Evolutionary conservation across 495 filamentous ascomycete species (phyloP), one percentile per base, ranked within the genome.

Genomic region (Chaetomidium leptoderma): DNA sequence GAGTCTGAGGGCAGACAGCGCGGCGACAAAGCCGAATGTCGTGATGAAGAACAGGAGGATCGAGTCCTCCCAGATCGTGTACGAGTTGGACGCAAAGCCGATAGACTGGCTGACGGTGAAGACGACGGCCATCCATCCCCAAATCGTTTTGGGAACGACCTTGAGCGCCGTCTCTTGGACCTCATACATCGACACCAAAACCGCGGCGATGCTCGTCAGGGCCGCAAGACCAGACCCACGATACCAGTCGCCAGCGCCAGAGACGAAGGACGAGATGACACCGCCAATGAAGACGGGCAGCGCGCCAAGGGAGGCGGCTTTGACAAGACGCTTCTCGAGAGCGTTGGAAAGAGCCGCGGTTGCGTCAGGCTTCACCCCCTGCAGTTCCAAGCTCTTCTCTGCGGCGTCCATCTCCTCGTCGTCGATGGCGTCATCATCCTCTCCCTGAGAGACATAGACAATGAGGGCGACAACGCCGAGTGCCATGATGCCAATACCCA

Each of bases 51-150:
- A 95, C 2, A 92, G 74, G n/a, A 95, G 78, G 44, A 95, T 96
- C 17, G 91, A 88, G 63, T 97, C 95, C 74, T 99, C 93, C 95
- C 95, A 97, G 60, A 99, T 96, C 6, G 92, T 97, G 72, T 91
- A 99, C 2, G 93, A 97, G 68, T 97, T 99, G 5, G 93, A 92
- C 0, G 91, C 93, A 71, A 97, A 97, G 36, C 92, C 92, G 60
- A 89, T 73, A 16, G 89, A 93, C 68, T 95, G 90, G 61, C 83
- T 82, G 26, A 89, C 69, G 0, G 91, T 92, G 61, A 96, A 89
- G 26, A 92, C 67, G 39, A 92, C 70, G 1, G 89, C 85, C 52
- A 96, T 77, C 85, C 89, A 90, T 17, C 90, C 89, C 92, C 92
- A 97, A 51, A 91, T 69, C 0, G 85, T 86, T n/a, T 67, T 82